These are phyloP conservation scores for Clarireedia homoeocarpa DNA, from an alignment of 2,329 filamentous ascomycete genomes.

Conservation along the genomic window DNA sequence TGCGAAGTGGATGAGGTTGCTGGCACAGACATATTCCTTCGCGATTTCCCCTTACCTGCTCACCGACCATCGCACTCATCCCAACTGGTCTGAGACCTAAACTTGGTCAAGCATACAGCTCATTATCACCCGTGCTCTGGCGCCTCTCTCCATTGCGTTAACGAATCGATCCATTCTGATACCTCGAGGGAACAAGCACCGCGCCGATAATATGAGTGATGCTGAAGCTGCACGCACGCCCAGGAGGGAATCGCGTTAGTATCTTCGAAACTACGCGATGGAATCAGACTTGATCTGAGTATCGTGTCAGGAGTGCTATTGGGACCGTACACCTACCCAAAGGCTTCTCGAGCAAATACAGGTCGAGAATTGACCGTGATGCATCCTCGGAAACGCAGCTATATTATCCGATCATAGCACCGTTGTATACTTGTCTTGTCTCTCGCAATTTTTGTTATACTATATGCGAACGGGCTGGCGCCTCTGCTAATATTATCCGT, in stretches of 20 bases:
- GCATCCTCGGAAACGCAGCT: too few relatives aligned
- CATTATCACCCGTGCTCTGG: background rate
- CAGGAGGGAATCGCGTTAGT: background rate
- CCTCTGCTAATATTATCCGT: constrained; percentile 6
- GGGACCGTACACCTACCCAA: too few relatives aligned
- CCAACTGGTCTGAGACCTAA: background rate
- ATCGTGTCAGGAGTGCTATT: too few relatives aligned
- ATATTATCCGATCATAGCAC: too few relatives aligned
- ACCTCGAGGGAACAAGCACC: background rate
- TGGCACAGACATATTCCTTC: background rate
- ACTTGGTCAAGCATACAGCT: background rate
- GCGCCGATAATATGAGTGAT: background rate
- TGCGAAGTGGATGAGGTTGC: background rate
- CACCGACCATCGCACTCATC: background rate
- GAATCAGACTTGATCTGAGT: too few relatives aligned
- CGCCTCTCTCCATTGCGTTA: background rate
- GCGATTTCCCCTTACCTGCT: background rate
- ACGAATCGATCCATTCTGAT: background rate
- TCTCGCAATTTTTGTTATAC: constrained; percentile 3
- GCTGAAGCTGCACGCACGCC: background rate
- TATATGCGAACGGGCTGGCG: background rate
- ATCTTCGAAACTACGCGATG: too few relatives aligned
- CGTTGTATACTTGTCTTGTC: background rate
- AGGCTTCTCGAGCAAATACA: too few relatives aligned
- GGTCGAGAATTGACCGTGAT: too few relatives aligned